Evolutionary conservation across 768 basidiomycete genomes (phyloP).

Genomic region (Piloderma croceum): DNA sequence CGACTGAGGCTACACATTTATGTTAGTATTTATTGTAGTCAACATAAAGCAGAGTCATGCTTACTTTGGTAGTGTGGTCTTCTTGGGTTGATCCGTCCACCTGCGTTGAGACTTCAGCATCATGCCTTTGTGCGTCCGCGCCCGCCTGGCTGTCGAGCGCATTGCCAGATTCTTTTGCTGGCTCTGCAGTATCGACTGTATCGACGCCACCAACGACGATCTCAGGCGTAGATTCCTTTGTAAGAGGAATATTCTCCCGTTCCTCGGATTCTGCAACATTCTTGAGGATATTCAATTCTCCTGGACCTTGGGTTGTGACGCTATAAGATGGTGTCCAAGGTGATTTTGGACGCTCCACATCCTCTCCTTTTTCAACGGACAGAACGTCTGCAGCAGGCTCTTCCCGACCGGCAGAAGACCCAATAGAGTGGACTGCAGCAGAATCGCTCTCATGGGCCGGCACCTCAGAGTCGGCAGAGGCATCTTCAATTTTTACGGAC

Average conservation of each 20-base stretch:
- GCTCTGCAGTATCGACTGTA: too few species aligned
- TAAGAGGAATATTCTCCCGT: conserved; percentile 5
- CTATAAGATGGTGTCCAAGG: conserved; percentile 52
- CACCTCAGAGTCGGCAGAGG: neutral
- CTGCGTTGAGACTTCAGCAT: too few species aligned
- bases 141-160: too few species aligned
- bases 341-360: conserved; percentile 41
- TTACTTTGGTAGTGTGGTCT: too few species aligned
- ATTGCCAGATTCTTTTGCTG: too few species aligned
- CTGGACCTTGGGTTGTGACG: conserved; percentile 40
- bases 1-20: too few species aligned
- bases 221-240: conserved; percentile 8
- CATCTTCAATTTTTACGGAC: conserved; percentile 1
- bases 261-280: conserved; percentile 6
- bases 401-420: neutral
- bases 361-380: conserved; percentile 1
- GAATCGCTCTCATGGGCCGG: neutral
- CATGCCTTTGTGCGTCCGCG: too few species aligned
- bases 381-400: conserved; percentile 2
- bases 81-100: too few species aligned
- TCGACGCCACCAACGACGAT: conserved; percentile 2
- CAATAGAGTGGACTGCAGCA: neutral
- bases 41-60: too few species aligned
- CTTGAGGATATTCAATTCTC: conserved; percentile 6
- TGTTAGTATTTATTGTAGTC: too few species aligned